Conservation (phyloP, 257 asterid species). For the Prunella vulgaris region DNA sequence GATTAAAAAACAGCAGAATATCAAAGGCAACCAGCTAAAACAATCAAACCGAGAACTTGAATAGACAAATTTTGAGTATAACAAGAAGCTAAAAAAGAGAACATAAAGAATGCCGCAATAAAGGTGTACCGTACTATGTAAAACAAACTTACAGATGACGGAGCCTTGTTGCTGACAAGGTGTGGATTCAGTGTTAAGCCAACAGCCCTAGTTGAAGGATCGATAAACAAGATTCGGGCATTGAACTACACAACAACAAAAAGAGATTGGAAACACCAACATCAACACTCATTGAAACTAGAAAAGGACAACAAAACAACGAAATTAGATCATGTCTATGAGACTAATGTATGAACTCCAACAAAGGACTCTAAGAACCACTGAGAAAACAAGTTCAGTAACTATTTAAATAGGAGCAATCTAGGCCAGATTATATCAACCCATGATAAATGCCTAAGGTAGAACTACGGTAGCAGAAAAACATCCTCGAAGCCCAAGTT, state of each 20-base stretch:
- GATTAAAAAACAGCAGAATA: neutral
- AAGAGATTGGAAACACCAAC: slow-evolving; percentile 12
- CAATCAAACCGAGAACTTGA: slow-evolving; percentile 5
- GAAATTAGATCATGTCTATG: neutral
- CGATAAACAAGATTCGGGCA: slow-evolving; percentile 95
- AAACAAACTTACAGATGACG: slow-evolving; percentile 68
- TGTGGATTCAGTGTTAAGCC: slow-evolving; percentile 89
- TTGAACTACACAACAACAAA: slow-evolving; percentile 50
- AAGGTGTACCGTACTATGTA: neutral
- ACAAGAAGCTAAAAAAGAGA: neutral
- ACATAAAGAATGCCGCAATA: neutral
- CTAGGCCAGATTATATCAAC: neutral
- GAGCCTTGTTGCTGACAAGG: slow-evolving; percentile 70
- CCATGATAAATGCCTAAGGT: neutral
- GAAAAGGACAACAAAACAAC: neutral
- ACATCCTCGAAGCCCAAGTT: neutral
- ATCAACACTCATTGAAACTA: slow-evolving; percentile 1
- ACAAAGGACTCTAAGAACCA: neutral
- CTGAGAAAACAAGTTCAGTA: neutral
- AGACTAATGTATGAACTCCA: neutral
- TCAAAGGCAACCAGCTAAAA: slow-evolving; percentile 10
- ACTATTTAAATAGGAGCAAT: neutral
- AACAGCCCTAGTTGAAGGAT: slow-evolving; percentile 90
- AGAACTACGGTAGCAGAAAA: neutral
- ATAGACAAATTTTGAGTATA: neutral